Evolutionary conservation across 306 rosid species (phyloP), one percentile per base, ranked within the genome.

Genomic region (Vigna angularis): DNA sequence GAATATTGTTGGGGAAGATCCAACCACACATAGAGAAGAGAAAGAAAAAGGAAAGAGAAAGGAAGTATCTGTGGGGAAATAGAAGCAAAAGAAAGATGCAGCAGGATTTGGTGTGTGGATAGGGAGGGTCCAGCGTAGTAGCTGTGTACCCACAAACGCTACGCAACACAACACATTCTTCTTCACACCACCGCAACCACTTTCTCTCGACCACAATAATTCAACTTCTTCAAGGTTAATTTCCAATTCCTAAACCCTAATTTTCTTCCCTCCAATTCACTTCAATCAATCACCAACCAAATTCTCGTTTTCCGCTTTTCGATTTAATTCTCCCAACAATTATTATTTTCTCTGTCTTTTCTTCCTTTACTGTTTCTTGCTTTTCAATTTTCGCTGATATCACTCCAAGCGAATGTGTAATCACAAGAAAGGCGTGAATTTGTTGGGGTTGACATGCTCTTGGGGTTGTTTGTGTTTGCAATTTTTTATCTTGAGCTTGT

Each of bases 161-260:
- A 18, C 55, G 2, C 55, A 9, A 20, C 63, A 5, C 50, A 45
- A 0, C 14, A 48, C 52, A 44, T 42, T 42, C 47, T 42, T 42
- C 47, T 42, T 42, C 50, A 24, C 64, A 10, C 12, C 65, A 40
- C 30, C 20, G 18, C 32, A 30, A 4, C 42, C 42, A 13, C 16
- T 61, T 57, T 10, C 15, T 42, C 47, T 9, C 47, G 0, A 42
- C 47, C 36, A 22, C 15, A 45, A 45, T 3, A 11, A 47, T 69
- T 69, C 83, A 71, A 12, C 44, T 14, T 9, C 38, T 66, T 28
- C 62, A 4, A 81, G 84, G 84, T 74, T 53, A 11, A 67, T 59
- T 74, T 66, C 24, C 13, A 22, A 1, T 66, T 52, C 38, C 9
- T 42, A 7, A 52, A 66, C 68, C 70, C 73, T 66, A 17, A n/a